phyloP scores from a whole-genome alignment of 306 rosid genomes.

The Carpinus fangiana region DNA sequence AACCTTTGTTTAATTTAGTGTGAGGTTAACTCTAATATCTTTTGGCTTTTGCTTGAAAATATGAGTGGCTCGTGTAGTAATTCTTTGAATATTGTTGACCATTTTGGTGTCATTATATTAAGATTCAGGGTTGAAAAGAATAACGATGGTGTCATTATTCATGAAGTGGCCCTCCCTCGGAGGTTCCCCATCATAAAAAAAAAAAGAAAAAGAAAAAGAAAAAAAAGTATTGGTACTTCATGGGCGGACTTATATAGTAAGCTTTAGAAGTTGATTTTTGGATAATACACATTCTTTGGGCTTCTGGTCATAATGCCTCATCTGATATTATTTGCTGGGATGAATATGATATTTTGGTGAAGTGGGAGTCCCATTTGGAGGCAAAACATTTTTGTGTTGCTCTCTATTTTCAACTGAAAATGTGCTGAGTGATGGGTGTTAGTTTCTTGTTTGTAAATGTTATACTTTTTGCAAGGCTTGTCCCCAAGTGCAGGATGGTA shows the following conservation, averaged over 20 bases:
- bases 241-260: neutral
- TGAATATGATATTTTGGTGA: neutral
- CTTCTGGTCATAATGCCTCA: neutral
- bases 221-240: neutral
- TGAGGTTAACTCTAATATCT: neutral
- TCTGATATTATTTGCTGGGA: neutral
- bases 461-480: slow-evolving; percentile 38
- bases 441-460: slow-evolving; percentile 19
- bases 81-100: neutral
- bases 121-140: neutral
- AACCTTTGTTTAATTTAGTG: neutral
- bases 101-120: neutral
- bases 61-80: neutral
- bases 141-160: too few relatives aligned
- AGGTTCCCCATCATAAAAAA: neutral
- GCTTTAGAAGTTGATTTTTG: neutral
- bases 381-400: neutral
- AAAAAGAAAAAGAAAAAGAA: neutral
- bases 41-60: neutral
- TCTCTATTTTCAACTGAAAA: neutral
- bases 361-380: neutral
- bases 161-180: too few relatives aligned
- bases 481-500: slow-evolving; percentile 66
- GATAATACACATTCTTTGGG: neutral
- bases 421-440: neutral